A percentile compares a stretch with the other conserved stretches of the same genome.
Conservation (phyloP, 1,139 yeast genomes). For the Eremothecium sinecaudum region DNA sequence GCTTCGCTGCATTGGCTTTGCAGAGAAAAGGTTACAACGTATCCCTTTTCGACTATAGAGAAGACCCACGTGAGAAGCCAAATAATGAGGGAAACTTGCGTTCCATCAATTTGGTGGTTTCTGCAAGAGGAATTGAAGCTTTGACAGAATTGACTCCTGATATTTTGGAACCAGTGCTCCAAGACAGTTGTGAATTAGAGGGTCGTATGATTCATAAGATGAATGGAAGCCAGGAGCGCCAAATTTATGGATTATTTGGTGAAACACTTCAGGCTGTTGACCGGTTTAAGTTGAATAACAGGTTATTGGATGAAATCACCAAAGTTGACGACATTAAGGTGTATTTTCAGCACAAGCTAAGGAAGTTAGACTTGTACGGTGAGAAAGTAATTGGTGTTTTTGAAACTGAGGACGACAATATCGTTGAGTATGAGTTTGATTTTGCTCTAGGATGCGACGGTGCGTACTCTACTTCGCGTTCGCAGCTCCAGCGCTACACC, state of each 20-base stretch:
- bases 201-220: constrained; percentile 84
- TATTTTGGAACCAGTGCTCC: constrained; percentile 48
- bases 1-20: constrained; percentile 75
- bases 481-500: constrained; percentile 54
- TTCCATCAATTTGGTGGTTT: constrained; percentile 81
- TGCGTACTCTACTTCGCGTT: constrained; percentile 65
- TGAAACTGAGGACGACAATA: constrained; percentile 11
- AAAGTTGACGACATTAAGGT: constrained; percentile 39
- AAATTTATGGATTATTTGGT: constrained; percentile 73
- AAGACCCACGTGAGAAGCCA: constrained; percentile 31
- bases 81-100: constrained; percentile 37
- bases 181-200: constrained; percentile 67
- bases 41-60: constrained; percentile 56
- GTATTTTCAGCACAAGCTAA: constrained; percentile 51
- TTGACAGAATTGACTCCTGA: constrained; percentile 50
- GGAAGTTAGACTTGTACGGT: constrained; percentile 31
- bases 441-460: constrained; percentile 82
- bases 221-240: constrained; percentile 56
- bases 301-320: constrained; percentile 44
- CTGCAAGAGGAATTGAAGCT: constrained; percentile 72
- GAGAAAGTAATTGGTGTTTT: constrained; percentile 26
- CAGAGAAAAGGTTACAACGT: constrained; percentile 67
- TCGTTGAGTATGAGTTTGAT: constrained; percentile 35
- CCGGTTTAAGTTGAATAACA: constrained; percentile 57
- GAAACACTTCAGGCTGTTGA: constrained; percentile 82